phyloP scores from a whole-genome alignment of 148 eudicot species.

The Rhododendron griersonianum region DNA sequence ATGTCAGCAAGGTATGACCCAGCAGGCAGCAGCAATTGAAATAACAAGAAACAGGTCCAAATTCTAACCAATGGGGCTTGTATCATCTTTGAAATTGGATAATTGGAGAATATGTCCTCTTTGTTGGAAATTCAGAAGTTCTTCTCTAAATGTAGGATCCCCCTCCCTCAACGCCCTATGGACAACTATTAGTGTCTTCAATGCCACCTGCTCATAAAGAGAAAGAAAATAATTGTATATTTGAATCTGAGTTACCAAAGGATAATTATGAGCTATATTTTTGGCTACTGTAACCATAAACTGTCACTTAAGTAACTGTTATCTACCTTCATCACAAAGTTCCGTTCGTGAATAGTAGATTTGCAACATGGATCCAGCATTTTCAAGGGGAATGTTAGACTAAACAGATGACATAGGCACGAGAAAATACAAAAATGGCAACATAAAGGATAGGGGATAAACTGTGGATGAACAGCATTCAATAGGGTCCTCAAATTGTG shows the following conservation, averaged over 20 bases:
- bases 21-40: background rate
- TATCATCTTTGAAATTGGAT: slow-evolving; percentile 95
- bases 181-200: slow-evolving; percentile 86
- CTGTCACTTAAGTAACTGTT: background rate
- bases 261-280: background rate
- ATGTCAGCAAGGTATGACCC: background rate
- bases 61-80: slow-evolving; percentile 79
- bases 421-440: background rate
- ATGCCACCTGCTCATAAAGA: slow-evolving; percentile 68
- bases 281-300: background rate
- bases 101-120: slow-evolving; percentile 76
- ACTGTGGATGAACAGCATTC: background rate
- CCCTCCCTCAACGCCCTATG: slow-evolving; percentile 91
- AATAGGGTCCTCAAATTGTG: background rate
- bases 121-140: slow-evolving; percentile 74
- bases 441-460: background rate
- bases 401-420: background rate
- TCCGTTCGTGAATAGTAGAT: background rate
- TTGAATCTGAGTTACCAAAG: background rate
- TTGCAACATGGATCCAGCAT: background rate
- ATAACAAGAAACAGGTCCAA: background rate
- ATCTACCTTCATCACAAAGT: background rate
- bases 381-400: background rate
- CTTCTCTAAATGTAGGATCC: slow-evolving; percentile 96
- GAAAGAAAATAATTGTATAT: background rate